These are phyloP conservation scores for Rickenella mellea DNA, from an alignment of 768 basidiomycete genomes.

Conservation along the genomic window DNA sequence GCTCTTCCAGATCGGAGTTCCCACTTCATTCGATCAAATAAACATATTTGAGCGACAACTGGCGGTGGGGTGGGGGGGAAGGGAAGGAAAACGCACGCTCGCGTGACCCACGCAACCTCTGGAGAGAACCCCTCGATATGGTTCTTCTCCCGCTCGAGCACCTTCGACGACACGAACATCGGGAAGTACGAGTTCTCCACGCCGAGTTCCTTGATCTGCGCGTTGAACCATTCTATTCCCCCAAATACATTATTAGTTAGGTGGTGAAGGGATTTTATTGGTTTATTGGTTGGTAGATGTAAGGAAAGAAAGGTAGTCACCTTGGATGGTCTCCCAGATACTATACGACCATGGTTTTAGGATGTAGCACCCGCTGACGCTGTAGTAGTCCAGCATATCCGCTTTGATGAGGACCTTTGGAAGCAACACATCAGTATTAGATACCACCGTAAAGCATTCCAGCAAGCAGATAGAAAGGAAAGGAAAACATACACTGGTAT, in stretches of 20 bases:
- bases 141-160: conserved; percentile 93
- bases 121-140: conserved; percentile 99
- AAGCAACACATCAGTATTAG: conserved; percentile 29
- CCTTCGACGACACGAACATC: conserved; percentile 91
- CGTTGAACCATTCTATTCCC: conserved; percentile 80
- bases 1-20: conserved; percentile 88
- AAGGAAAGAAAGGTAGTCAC: conserved; percentile 28
- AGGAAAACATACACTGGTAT: conserved; percentile 57
- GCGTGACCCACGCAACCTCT: conserved; percentile 99
- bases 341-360: conserved; percentile 95
- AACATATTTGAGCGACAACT: not conserved
- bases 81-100: conserved; percentile 54
- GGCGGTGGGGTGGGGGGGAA: too few species aligned
- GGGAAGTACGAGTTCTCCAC: conserved; percentile 99
- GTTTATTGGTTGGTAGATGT: not conserved
- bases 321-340: conserved; percentile 95
- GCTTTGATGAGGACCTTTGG: conserved; percentile 88
- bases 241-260: too few species aligned
- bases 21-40: conserved; percentile 48
- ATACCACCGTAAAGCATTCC: conserved; percentile 12
- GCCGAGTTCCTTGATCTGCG: conserved; percentile 83
- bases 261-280: too few species aligned
- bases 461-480: conserved; percentile 2
- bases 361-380: conserved; percentile 97
- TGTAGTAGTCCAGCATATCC: conserved; percentile 99